Evolutionary conservation across 2,329 filamentous ascomycete species (phyloP).

Genomic region (Aspergillus ochraceoroseus): DNA sequence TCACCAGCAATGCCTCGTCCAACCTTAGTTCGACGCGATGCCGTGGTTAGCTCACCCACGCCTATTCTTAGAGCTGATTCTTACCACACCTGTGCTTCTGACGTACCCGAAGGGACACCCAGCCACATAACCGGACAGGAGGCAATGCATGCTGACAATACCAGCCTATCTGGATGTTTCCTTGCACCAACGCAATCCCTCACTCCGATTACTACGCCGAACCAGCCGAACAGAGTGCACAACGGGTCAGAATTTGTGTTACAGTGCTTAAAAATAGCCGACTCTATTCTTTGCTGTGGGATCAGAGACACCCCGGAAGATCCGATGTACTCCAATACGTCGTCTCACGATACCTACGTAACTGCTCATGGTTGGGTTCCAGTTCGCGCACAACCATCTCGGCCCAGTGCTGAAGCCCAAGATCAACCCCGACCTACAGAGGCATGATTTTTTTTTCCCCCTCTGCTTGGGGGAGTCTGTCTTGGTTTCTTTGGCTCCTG

Average conservation of each 20-base stretch:
- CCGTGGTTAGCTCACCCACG: neutral
- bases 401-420: too few species aligned
- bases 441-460: too few species aligned
- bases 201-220: slow-evolving; percentile 2
- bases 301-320: slow-evolving; percentile 3
- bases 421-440: neutral
- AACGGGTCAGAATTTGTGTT: slow-evolving; percentile 2
- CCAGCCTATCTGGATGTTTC: slow-evolving; percentile 4
- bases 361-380: slow-evolving; percentile 13
- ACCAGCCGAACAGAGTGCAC: neutral
- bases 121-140: neutral
- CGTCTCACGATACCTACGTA: slow-evolving; percentile 17
- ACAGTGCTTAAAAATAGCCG: slow-evolving; percentile 1
- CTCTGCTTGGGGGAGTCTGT: too few species aligned
- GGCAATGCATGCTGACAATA: neutral
- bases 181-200: slow-evolving; percentile 13
- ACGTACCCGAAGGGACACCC: neutral
- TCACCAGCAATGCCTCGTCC: neutral
- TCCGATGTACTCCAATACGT: slow-evolving; percentile 9
- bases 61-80: slow-evolving; percentile 8
- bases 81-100: slow-evolving; percentile 14
- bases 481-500: too few species aligned
- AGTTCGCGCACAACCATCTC: slow-evolving; percentile 1
- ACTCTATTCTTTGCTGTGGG: slow-evolving; percentile 9
- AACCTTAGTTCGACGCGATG: neutral